A percentile compares a stretch with the other conserved stretches of the same genome.
phyloP scores from a whole-genome alignment of 2,329 filamentous ascomycete species.

The Mycocentrospora acerina region DNA sequence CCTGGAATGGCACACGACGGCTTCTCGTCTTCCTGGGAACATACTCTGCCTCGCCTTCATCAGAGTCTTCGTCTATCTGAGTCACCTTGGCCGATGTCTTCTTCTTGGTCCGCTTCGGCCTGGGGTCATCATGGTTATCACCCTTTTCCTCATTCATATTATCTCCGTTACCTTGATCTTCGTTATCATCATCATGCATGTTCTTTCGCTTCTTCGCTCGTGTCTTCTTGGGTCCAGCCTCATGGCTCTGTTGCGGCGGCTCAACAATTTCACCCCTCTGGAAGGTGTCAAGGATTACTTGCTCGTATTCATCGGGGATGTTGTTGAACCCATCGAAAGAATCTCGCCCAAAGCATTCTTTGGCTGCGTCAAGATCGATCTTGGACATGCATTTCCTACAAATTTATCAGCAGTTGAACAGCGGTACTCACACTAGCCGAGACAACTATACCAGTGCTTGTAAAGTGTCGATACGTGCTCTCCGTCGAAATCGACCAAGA shows the following conservation, averaged over 20 bases:
- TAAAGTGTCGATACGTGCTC: conserved; percentile 66
- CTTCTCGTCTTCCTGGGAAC: conserved; percentile 17
- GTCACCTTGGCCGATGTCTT: conserved; percentile 8
- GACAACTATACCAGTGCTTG: conserved; percentile 74
- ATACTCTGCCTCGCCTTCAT: conserved; percentile 8
- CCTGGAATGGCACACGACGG: neutral
- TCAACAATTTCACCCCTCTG: conserved; percentile 74
- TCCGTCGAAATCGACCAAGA: conserved; percentile 34
- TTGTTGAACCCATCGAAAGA: conserved; percentile 77
- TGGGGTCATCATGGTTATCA: conserved; percentile 6
- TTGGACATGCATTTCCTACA: conserved; percentile 82
- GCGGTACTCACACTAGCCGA: conserved; percentile 17
- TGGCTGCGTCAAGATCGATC: conserved; percentile 63
- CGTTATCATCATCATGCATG: conserved; percentile 3
- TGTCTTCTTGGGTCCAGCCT: conserved; percentile 32
- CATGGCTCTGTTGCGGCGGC: conserved; percentile 10
- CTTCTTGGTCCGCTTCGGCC: conserved; percentile 10
- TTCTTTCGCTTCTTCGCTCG: conserved; percentile 16
- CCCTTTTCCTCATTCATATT: conserved; percentile 19
- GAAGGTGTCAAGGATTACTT: conserved; percentile 70
- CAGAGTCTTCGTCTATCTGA: neutral
- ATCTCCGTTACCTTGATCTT: conserved; percentile 7
- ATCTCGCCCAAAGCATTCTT: conserved; percentile 56
- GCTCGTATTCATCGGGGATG: conserved; percentile 64
- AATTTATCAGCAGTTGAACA: conserved; percentile 1